phyloP scores from a whole-genome alignment of 139 green algal genomes.

The Choricystis sp. region DNA sequence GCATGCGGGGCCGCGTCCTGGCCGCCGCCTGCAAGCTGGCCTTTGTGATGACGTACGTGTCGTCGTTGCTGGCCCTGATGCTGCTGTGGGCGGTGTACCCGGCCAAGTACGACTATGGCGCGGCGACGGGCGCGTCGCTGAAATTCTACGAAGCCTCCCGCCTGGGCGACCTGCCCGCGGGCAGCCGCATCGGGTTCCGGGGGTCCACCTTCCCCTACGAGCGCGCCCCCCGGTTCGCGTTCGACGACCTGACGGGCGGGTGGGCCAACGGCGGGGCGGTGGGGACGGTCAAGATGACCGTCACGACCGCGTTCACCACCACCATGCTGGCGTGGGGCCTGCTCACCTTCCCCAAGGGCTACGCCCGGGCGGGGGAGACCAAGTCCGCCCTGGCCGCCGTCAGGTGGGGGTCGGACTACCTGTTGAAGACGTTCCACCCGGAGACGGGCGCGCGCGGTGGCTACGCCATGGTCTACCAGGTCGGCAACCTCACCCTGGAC shows the following conservation, averaged over 20 bases:
- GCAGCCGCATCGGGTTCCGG: background rate
- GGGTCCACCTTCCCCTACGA: background rate
- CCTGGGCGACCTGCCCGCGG: conserved; percentile 9
- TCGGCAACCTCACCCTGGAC: background rate
- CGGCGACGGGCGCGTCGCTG: background rate
- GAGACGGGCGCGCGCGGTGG: background rate
- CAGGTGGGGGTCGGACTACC: conserved; percentile 49
- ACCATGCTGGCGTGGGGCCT: conserved; percentile 45
- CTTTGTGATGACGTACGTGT: background rate
- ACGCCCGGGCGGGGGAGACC: conserved; percentile 5
- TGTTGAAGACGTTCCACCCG: conserved; percentile 34
- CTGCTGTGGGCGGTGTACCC: conserved; percentile 38
- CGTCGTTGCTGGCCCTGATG: conserved; percentile 14
- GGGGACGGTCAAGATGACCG: conserved; percentile 36
- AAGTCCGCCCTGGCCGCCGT: conserved; percentile 16
- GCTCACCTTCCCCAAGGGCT: conserved; percentile 26
- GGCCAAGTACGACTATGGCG: conserved; percentile 22
- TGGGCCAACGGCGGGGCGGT: background rate
- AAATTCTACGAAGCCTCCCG: conserved; percentile 29
- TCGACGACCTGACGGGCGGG: background rate
- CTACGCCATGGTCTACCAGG: background rate
- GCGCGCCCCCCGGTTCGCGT: background rate
- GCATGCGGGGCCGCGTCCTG: background rate
- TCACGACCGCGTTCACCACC: conserved; percentile 56
- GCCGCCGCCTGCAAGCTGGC: background rate